Conservation (phyloP, 805 yeast species). For the Pichia ethanolica region DNA sequence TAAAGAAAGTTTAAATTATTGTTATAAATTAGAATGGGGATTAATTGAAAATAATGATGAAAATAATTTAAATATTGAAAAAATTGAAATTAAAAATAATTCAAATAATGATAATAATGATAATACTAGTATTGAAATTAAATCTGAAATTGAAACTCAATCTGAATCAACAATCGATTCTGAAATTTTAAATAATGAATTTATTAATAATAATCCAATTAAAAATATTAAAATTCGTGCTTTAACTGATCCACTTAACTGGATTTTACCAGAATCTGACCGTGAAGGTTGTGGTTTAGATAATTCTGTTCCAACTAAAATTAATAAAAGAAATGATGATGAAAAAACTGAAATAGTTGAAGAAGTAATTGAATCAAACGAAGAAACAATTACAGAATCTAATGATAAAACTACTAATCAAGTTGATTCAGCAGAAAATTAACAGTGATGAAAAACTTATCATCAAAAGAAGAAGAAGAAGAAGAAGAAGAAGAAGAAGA, state of each 20-base stretch:
- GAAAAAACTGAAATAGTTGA: not conserved
- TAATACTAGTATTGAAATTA: no score
- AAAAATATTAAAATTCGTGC: conserved; percentile 46
- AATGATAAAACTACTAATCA: no score
- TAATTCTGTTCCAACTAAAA: conserved; percentile 9
- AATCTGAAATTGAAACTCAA: conserved; percentile 19
- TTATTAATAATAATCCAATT: conserved; percentile 12
- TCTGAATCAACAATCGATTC: conserved; percentile 4
- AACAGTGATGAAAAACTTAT: not conserved
- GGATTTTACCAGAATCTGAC: conserved; percentile 57
- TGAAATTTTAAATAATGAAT: conserved; percentile 26
- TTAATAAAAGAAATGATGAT: not conserved
- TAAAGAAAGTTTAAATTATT: conserved; percentile 44
- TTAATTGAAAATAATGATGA: conserved; percentile 12
- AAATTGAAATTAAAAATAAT: no score
- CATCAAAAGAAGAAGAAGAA: not conserved
- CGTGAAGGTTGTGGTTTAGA: conserved; percentile 42
- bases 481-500: not conserved
- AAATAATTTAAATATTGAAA: no score
- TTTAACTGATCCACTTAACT: conserved; percentile 47
- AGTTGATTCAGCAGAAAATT: no score
- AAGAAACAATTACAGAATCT: conserved; percentile 8
- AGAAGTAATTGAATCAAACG: conserved; percentile 6
- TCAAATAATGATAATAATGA: no score
- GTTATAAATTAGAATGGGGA: conserved; percentile 38